These are phyloP conservation scores for Juncus effusus DNA, from an alignment of 176 grass and related monocot genomes.

Conservation along the genomic window DNA sequence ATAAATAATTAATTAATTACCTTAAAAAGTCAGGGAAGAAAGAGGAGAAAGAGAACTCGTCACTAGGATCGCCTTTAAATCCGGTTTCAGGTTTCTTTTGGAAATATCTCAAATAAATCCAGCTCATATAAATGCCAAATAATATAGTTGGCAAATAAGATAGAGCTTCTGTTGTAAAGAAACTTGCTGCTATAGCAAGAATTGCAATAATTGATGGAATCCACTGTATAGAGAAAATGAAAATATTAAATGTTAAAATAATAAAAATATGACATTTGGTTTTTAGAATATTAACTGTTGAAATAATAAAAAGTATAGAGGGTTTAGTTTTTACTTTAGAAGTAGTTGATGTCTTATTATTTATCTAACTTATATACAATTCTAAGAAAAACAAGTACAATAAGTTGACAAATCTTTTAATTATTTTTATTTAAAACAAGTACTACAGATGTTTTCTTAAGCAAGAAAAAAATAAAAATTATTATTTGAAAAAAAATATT, in stretches of 20 bases:
- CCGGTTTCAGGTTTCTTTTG: conserved; percentile 86
- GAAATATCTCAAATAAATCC: conserved; percentile 97
- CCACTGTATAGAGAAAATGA: conserved; percentile 47
- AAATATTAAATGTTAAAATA: conserved; percentile 20
- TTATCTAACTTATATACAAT: no score
- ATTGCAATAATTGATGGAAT: conserved; percentile 65
- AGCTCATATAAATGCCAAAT: conserved; percentile 95
- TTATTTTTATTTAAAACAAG: no score
- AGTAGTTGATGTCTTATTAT: no score
- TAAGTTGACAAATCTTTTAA: no score
- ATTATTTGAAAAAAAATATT: no score
- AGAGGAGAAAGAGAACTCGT: conserved; percentile 89
- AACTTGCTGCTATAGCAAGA: conserved; percentile 57
- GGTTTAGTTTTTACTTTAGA: no score
- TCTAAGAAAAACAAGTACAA: no score
- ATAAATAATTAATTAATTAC: conserved; percentile 17
- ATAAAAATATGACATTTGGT: conserved; percentile 1
- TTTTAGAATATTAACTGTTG: conserved; percentile 2
- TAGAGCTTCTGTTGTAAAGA: conserved; percentile 58
- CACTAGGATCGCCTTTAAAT: conserved; percentile 90
- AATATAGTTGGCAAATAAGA: conserved; percentile 74
- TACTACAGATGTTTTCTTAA: no score
- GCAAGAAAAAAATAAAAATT: no score
- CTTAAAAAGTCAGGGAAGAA: conserved; percentile 95
- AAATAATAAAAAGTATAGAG: no score